Evolutionary conservation across 2,329 filamentous ascomycete genomes (phyloP).

Genomic region (Neonectria faginata): DNA sequence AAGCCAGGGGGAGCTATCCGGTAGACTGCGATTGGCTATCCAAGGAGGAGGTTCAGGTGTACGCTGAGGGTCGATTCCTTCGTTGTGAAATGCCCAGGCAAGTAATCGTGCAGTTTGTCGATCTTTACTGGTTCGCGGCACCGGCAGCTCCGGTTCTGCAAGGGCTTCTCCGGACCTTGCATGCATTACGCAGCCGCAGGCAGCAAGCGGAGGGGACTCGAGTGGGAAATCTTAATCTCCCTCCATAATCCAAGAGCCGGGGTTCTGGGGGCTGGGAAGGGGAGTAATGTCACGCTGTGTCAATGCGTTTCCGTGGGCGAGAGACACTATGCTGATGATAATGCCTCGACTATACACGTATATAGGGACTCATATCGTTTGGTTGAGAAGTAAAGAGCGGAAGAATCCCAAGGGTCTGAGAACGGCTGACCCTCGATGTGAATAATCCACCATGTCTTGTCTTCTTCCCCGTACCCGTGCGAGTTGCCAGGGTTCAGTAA

Average conservation of each 20-base stretch:
- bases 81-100: background rate
- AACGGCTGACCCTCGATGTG: background rate
- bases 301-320: background rate
- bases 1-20: background rate
- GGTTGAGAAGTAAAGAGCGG: background rate
- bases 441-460: background rate
- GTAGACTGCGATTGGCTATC: background rate
- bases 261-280: background rate
- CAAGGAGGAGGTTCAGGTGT: background rate
- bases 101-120: background rate
- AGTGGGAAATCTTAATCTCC: background rate
- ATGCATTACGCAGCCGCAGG: background rate
- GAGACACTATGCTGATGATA: background rate
- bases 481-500: background rate
- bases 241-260: background rate
- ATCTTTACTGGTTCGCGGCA: conserved; percentile 6
- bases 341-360: background rate
- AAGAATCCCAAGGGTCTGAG: background rate
- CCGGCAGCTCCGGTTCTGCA: background rate
- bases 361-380: background rate
- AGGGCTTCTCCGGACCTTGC: background rate
- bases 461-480: background rate
- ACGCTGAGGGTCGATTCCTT: background rate
- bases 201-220: background rate
- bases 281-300: background rate